A percentile compares a stretch with the other conserved stretches of the same genome.
Evolutionary conservation across 2,329 filamentous ascomycete species (phyloP).

Genomic region (Torrubiellomyces zombiae): DNA sequence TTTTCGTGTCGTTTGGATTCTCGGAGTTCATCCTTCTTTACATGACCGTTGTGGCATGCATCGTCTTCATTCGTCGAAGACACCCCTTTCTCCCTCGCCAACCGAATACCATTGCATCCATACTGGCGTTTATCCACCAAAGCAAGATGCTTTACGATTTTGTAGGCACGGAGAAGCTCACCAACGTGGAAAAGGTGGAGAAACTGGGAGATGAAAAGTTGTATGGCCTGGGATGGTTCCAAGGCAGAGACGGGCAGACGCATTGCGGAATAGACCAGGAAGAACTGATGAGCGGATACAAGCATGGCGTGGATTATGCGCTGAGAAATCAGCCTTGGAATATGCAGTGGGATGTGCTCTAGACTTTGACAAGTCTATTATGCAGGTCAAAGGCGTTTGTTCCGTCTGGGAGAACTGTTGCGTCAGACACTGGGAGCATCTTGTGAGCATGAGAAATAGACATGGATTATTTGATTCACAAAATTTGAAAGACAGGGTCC

Average conservation of each 20-base stretch:
- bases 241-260: slow-evolving; percentile 52
- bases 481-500: too few species aligned
- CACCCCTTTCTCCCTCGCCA: slow-evolving; percentile 61
- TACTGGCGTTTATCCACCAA: slow-evolving; percentile 65
- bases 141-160: slow-evolving; percentile 67
- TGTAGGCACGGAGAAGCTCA: slow-evolving; percentile 49
- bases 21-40: slow-evolving; percentile 49
- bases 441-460: too few species aligned
- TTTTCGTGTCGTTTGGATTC: slow-evolving; percentile 47
- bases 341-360: slow-evolving; percentile 21
- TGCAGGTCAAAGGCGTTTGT: not conserved
- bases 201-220: slow-evolving; percentile 42
- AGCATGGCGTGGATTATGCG: slow-evolving; percentile 39
- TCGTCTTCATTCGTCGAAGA: slow-evolving; percentile 45
- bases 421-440: too few species aligned
- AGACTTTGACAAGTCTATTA: slow-evolving; percentile 1
- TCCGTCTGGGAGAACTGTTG: too few species aligned
- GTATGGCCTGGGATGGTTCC: slow-evolving; percentile 66
- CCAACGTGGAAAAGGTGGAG: slow-evolving; percentile 42
- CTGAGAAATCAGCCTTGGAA: slow-evolving; percentile 36
- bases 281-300: slow-evolving; percentile 48
- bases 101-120: slow-evolving; percentile 60
- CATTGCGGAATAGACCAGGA: slow-evolving; percentile 70
- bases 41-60: slow-evolving; percentile 39
- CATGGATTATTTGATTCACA: too few species aligned